Base-by-base conservation (phyloP, 2,329 filamentous ascomycete species). In the Aspergillus persii region DNA sequence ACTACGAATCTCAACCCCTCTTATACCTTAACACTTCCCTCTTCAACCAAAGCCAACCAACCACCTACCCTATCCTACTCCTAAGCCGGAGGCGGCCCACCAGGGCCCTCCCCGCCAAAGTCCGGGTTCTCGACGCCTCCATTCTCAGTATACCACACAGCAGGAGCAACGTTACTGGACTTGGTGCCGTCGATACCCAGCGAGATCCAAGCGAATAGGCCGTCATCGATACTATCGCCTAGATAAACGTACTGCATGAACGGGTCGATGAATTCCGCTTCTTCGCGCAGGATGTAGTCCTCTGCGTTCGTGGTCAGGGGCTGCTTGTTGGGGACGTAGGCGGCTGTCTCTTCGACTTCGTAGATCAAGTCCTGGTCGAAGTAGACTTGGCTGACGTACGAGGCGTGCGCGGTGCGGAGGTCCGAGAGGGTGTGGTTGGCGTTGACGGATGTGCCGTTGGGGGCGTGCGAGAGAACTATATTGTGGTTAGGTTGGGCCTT, bases 341-440 rank as follows among this genome's bases (percentile, higher is more conserved):
- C 81, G 0, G 68, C 59, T 1, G 73, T 76, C 8, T 71, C 70
- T 61, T 86, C 81, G 56, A 88, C 83, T 44, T 76, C 62, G 29
- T 66, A 66, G 63, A 85, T 80, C 8, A 89, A 80, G 62, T 79
- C 76, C 69, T 88, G 82, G 70, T 89, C 85, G 57, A 86, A 86
- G 79, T 86, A 89, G 53, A 86, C 68, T 70, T 90, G 86, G 18
- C 86, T 86, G 44, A 88, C 79, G 73, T 89, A 86, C 7, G 82
- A 80, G 58, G 84, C 79, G 53, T 74, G 77, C 11, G 71, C 26
- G 12, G 63, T 66, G 60, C 71, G 72, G 15, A 78, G 77, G 60
- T 79, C 82, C 46, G 74, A 71, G 61, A 84, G 79, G 58, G 83
- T 83, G 56, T 81, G 83, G 67, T 82, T 85, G 50, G 76, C 64